A percentile compares a stretch with the other conserved stretches of the same genome.
These are phyloP conservation scores for Rhizophagus clarus DNA, from an alignment of 192 early-diverging fungal species.

Conservation along the genomic window DNA sequence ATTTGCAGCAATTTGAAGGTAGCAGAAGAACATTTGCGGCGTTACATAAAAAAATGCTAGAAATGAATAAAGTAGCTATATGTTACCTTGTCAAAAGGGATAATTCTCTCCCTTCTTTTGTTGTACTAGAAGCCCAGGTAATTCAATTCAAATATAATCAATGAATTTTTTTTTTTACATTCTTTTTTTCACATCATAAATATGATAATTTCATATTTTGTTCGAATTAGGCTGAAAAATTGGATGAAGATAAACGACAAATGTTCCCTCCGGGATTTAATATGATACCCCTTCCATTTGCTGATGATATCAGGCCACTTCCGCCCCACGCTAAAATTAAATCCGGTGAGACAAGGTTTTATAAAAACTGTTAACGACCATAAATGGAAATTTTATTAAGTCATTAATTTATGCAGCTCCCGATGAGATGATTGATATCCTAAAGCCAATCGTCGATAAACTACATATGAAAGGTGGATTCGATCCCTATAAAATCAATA, in stretches of 20 bases:
- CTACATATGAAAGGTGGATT: slow-evolving; percentile 47
- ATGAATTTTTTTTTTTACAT: not conserved
- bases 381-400: not conserved
- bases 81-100: slow-evolving; percentile 62
- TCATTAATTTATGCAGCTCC: slow-evolving; percentile 34
- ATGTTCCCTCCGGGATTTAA: slow-evolving; percentile 67
- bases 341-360: too few species aligned
- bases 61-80: slow-evolving; percentile 65
- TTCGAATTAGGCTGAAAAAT: slow-evolving; percentile 45
- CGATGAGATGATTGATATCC: slow-evolving; percentile 37
- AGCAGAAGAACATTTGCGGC: slow-evolving; percentile 73
- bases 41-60: slow-evolving; percentile 59
- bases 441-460: slow-evolving; percentile 38
- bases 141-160: not conserved
- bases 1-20: slow-evolving; percentile 57
- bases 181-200: not conserved
- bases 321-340: too few species aligned
- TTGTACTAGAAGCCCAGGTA: slow-evolving; percentile 74
- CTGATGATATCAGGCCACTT: slow-evolving; percentile 67
- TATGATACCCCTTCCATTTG: slow-evolving; percentile 69
- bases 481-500: slow-evolving; percentile 43
- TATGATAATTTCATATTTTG: not conserved
- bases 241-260: slow-evolving; percentile 49
- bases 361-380: too few species aligned
- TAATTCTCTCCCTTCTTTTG: slow-evolving; percentile 52